Evolutionary conservation across 2,329 filamentous ascomycete species (phyloP), one percentile per base, ranked within the genome.

Genomic region (Pseudogymnoascus sp.): DNA sequence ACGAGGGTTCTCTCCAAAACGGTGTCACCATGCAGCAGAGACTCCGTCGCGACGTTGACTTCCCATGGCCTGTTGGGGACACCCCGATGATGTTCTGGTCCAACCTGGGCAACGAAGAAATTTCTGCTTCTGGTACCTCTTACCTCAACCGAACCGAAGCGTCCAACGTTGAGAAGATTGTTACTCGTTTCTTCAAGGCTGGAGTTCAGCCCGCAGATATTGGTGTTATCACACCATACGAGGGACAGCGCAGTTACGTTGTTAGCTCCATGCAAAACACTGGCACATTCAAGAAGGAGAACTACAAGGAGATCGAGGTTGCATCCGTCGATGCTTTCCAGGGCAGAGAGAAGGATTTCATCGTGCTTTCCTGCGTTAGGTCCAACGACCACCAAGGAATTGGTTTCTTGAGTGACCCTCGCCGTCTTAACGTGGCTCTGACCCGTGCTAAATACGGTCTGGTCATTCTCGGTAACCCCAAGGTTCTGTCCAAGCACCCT

Each of bases 1-100:
- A 99, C 75, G 94, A 97, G 70, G 94, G 94, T 17, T 94, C 91
- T 61, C 81, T 99, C 61, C 94, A 99, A 75, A 99, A 99, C 68
- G 94, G 94, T 71, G 90, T 99, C 54, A 96, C 92, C 0, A 89
- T 89, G 72, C 87, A 90, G 67, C 88, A 96, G 71, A 88, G 94
- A 64, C 82, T 97, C 65, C 88, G 93, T 65, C 88, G 88, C 66
- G 93, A 99, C 69, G 91, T 99, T 29, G 94, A 99, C 74, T 99
- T 99, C 74, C 94, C 94, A 10, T 99, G 94, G 94, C 94, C 94
- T 2, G 90, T 96, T 31, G 84, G 81, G 17, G 93, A 97, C 72
- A 91, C 87, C 68, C 94, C 94, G 2, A 99, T 99, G 94, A 97
- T 97, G 94, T 99, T 99, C 78, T 99, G 94, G 94, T 96, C 92